These are phyloP conservation scores for Kalaharituber pfeilii DNA, from an alignment of 2,329 filamentous ascomycete species.

Conservation along the genomic window DNA sequence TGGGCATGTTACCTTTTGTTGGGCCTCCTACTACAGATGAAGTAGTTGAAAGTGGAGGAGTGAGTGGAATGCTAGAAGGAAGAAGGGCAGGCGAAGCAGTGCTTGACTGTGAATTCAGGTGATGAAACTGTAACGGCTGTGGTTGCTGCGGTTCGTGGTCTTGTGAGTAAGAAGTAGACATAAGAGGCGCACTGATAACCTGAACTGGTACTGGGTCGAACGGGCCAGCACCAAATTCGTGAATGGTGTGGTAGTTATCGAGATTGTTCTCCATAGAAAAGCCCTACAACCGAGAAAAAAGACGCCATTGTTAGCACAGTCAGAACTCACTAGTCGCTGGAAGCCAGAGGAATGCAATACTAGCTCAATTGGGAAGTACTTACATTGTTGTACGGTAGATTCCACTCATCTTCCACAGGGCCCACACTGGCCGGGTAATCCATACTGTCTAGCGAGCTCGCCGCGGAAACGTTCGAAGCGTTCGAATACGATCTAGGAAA, in stretches of 20 bases:
- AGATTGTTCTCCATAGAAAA: too few species aligned
- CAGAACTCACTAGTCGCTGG: too few species aligned
- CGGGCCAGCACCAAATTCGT: background rate
- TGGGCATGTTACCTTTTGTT: slow-evolving; percentile 8
- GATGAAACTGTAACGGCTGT: slow-evolving; percentile 11
- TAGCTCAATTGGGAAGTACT: background rate
- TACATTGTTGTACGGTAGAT: background rate
- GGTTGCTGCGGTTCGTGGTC: slow-evolving; percentile 12
- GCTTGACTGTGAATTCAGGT: background rate
- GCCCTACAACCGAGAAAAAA: too few species aligned
- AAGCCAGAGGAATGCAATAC: too few species aligned
- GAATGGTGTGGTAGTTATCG: background rate
- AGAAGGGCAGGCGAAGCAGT: background rate
- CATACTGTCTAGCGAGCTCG: background rate
- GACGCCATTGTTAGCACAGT: too few species aligned
- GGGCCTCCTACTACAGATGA: background rate
- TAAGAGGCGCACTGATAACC: slow-evolving; percentile 6
- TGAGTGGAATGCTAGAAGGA: slow-evolving; percentile 8
- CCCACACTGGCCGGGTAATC: background rate
- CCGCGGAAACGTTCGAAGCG: background rate
- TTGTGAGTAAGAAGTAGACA: slow-evolving; percentile 16
- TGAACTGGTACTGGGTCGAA: background rate
- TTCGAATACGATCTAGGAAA: background rate
- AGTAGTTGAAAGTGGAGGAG: slow-evolving; percentile 11
- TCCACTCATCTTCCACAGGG: background rate